A percentile compares a stretch with the other conserved stretches of the same genome.
These are phyloP conservation scores for Diaporthe nobilis DNA, from an alignment of 2,329 filamentous ascomycete genomes.

Conservation along the genomic window DNA sequence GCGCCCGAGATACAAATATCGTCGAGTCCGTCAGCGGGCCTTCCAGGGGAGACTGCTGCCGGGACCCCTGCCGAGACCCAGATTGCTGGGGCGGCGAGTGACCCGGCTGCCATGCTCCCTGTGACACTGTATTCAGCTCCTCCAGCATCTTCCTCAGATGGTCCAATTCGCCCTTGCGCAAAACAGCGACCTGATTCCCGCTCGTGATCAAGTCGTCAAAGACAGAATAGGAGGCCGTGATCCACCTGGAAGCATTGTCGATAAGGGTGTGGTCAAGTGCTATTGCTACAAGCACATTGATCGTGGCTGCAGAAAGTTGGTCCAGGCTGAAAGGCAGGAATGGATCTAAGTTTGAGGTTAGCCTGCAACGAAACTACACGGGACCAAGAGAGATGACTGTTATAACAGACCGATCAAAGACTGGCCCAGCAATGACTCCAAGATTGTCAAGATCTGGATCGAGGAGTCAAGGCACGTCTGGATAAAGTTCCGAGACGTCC, in stretches of 20 bases:
- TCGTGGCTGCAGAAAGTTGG: slow-evolving; percentile 17
- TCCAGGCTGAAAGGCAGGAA: slow-evolving; percentile 25
- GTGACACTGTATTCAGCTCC: slow-evolving; percentile 17
- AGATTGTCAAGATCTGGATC: slow-evolving; percentile 48
- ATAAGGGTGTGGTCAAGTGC: slow-evolving; percentile 13
- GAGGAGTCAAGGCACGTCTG: slow-evolving; percentile 25
- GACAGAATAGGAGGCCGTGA: background rate
- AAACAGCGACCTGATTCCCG: slow-evolving; percentile 4
- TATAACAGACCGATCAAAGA: slow-evolving; percentile 42
- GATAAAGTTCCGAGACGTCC: slow-evolving; percentile 50
- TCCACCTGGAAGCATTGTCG: slow-evolving; percentile 13
- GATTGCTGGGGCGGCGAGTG: slow-evolving; percentile 7
- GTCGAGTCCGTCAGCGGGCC: background rate
- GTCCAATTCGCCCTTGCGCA: slow-evolving; percentile 12
- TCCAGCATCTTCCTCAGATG: slow-evolving; percentile 21
- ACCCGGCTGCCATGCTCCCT: background rate
- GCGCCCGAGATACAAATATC: slow-evolving; percentile 1
- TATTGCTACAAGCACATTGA: slow-evolving; percentile 12
- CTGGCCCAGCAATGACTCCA: slow-evolving; percentile 48
- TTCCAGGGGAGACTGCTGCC: slow-evolving; percentile 3
- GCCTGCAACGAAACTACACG: background rate
- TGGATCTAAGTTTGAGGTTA: background rate
- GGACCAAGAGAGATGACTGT: background rate
- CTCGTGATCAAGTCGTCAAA: slow-evolving; percentile 19
- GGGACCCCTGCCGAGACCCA: background rate